phyloP scores from a whole-genome alignment of 2,329 filamentous ascomycete genomes.

The Cryphonectria parasitica region DNA sequence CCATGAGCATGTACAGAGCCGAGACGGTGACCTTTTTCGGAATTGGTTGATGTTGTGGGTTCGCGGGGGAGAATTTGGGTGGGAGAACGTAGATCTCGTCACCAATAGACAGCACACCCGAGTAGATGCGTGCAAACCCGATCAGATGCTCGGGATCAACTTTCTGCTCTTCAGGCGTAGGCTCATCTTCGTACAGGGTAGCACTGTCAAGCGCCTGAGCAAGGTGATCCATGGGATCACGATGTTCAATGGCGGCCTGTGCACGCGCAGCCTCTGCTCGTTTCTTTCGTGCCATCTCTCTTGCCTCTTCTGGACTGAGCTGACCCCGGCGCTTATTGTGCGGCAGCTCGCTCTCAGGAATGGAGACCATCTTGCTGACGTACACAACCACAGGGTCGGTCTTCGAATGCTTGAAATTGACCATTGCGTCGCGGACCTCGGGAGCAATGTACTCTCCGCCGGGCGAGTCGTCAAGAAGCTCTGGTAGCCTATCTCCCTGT shows the following conservation, averaged over 20 bases:
- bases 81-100: slow-evolving; percentile 89
- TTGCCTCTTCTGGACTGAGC: slow-evolving; percentile 86
- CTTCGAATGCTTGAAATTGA: slow-evolving; percentile 71
- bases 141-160: slow-evolving; percentile 85
- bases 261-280: slow-evolving; percentile 84
- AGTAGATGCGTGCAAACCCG: slow-evolving; percentile 93
- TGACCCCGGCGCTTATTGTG: slow-evolving; percentile 80
- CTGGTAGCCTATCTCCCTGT: slow-evolving; percentile 79
- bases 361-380: slow-evolving; percentile 96
- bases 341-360: slow-evolving; percentile 89
- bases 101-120: slow-evolving; percentile 84
- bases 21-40: slow-evolving; percentile 84
- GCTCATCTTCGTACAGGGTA: slow-evolving; percentile 58
- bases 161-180: slow-evolving; percentile 49
- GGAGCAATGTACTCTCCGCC: slow-evolving; percentile 72
- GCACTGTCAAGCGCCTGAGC: slow-evolving; percentile 64
- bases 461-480: slow-evolving; percentile 78
- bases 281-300: slow-evolving; percentile 85
- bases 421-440: slow-evolving; percentile 77
- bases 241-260: slow-evolving; percentile 60
- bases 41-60: slow-evolving; percentile 71
- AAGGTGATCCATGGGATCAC: slow-evolving; percentile 57
- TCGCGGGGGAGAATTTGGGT: slow-evolving; percentile 87
- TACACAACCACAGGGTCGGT: slow-evolving; percentile 87
- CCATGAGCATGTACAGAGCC: slow-evolving; percentile 95